Conservation (phyloP, 2,329 filamentous ascomycete species). For the Xylaria sp. region DNA sequence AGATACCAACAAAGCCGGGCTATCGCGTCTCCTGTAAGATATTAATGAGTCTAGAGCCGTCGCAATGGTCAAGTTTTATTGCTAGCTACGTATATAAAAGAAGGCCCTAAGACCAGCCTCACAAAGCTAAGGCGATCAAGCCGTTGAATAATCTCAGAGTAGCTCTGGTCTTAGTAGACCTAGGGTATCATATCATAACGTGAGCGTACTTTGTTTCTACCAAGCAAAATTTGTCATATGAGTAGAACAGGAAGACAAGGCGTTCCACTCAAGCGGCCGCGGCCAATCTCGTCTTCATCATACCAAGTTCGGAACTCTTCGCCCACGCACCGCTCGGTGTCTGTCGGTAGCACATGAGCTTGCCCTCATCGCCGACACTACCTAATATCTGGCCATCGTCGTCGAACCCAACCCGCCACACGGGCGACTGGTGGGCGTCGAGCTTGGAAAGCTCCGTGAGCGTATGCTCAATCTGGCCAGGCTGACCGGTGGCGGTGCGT, state of each 20-base stretch:
- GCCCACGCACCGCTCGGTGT: slow-evolving; percentile 67
- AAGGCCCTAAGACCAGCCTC: too few relatives aligned
- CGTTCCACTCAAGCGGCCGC: slow-evolving; percentile 15
- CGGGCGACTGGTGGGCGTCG: slow-evolving; percentile 73
- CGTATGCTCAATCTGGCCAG: slow-evolving; percentile 73
- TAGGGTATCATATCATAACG: not conserved
- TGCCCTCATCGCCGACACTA: slow-evolving; percentile 80
- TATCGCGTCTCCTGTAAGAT: not conserved
- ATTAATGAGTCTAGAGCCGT: too few relatives aligned
- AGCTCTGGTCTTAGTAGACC: not conserved
- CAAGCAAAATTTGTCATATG: not conserved
- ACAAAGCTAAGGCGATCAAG: not conserved
- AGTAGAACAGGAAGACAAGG: not conserved
- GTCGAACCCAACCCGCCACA: slow-evolving; percentile 80
- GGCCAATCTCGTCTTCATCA: slow-evolving; percentile 66
- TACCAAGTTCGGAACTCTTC: slow-evolving; percentile 68
- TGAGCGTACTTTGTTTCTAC: not conserved
- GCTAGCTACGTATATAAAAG: too few relatives aligned
- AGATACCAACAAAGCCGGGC: too few relatives aligned
- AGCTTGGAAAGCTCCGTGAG: slow-evolving; percentile 73
- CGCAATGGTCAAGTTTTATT: not conserved
- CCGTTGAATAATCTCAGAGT: not conserved
- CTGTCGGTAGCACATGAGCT: slow-evolving; percentile 70
- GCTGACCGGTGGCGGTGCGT: slow-evolving; percentile 64
- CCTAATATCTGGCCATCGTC: slow-evolving; percentile 77